Conservation (phyloP, 768 basidiomycete species). For the Phylloporus arenicola region DNA sequence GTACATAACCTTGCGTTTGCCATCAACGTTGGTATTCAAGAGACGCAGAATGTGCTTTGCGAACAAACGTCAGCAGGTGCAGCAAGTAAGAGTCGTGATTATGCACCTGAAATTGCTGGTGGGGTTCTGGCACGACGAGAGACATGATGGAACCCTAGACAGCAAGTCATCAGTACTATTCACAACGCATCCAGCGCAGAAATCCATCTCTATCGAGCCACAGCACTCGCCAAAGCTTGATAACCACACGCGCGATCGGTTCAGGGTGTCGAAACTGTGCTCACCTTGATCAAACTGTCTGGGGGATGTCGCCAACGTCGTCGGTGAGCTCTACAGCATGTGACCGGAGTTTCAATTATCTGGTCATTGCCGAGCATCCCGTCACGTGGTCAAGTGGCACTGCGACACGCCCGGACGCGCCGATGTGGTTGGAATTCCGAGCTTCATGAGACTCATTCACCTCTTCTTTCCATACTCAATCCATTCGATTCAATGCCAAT, state of each 20-base stretch:
- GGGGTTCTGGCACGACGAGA: slow-evolving; percentile 92
- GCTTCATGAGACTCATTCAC: slow-evolving; percentile 13
- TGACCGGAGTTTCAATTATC: slow-evolving; percentile 21
- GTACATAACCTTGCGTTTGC: slow-evolving; percentile 99
- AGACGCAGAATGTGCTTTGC: slow-evolving; percentile 96
- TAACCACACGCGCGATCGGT: neutral
- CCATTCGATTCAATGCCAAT: slow-evolving; percentile 22
- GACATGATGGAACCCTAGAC: slow-evolving; percentile 57
- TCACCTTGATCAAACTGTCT: slow-evolving; percentile 24
- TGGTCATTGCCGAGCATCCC: slow-evolving; percentile 17
- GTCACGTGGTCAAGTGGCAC: slow-evolving; percentile 25
- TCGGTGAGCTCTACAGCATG: slow-evolving; percentile 1
- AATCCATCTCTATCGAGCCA: neutral
- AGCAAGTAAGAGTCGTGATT: neutral
- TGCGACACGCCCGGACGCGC: slow-evolving; percentile 19
- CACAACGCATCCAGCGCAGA: slow-evolving; percentile 20
- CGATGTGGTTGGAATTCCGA: slow-evolving; percentile 10
- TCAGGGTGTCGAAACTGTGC: slow-evolving; percentile 5
- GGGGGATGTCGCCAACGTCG: slow-evolving; percentile 15
- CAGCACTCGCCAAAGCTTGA: neutral
- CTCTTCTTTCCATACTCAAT: neutral
- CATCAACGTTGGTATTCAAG: slow-evolving; percentile 99
- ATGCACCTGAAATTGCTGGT: slow-evolving; percentile 89
- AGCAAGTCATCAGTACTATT: slow-evolving; percentile 13
- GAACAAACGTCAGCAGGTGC: slow-evolving; percentile 1